Base-by-base conservation (phyloP, 495 filamentous ascomycete genomes). In the Aspergillus sclerotiicarbonarius region DNA sequence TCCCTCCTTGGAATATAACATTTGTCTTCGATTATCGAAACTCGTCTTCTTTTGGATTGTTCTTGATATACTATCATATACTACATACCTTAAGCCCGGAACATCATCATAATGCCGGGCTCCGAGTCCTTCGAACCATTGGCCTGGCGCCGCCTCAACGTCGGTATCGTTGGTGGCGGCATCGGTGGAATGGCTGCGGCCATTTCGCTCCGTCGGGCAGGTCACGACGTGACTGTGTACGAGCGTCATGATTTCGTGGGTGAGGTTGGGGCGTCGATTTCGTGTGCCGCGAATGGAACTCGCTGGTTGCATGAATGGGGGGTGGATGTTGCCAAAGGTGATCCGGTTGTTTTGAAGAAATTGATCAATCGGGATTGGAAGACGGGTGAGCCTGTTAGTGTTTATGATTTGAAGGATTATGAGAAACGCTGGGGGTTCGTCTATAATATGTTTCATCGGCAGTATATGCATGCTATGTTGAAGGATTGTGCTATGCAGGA, bases 161-260 rank as follows among this genome's bases (percentile, higher is more conserved):
- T 86, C 51, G 76, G 83, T 30, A 76, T 90, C 3, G 74, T 88
- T 19, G 87, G 87, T 16, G 87, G 85, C 8, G 87, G 87, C 16
- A 82, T 90, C 32, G 84, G 84, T n/a, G 88, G 88, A 7, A 75
- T 91, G 47, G 81, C 81, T 9, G 80, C 81, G 2, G 84, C 85
- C 1, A 87, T 89, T 58, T 74, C 86, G 9, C 74, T 84, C 25
- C 77, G 79, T 10, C 80, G 87, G 21, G 80, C 85, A n/a, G 87
- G 87, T 35, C 86, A 89, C 63, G 61, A 71, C 4, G 86, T 90
- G 13, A 79, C 73, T 13, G 77, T 75, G 49, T 75, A 78, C 53
- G 75, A 78, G 44, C 69, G 65, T 29, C 63, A 69, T 4, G 74
- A 78, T 59, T 78, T 69, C 25, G 71, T 66, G 7, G 75, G 75